These are phyloP conservation scores for Trichoderma reesei DNA, from an alignment of 495 filamentous ascomycete species.

Conservation along the genomic window DNA sequence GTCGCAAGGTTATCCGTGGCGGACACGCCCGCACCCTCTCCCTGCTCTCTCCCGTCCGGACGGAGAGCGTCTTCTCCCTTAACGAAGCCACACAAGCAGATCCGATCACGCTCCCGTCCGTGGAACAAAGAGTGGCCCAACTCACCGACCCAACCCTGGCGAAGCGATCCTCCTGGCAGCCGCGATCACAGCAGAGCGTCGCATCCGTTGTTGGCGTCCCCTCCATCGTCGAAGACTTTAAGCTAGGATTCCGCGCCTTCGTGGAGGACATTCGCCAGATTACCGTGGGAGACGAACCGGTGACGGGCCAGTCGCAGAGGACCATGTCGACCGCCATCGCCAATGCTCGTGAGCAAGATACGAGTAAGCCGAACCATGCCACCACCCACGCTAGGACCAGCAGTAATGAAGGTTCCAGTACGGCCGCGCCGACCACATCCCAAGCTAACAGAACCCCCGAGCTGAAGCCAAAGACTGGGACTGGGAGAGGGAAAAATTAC, in stretches of 20 bases:
- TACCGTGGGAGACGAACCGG: conserved; percentile 85
- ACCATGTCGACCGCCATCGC: conserved; percentile 13
- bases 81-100: conserved; percentile 22
- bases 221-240: conserved; percentile 84
- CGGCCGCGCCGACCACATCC: conserved; percentile 16
- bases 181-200: conserved; percentile 24
- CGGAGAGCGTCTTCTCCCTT: conserved; percentile 18
- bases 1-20: conserved; percentile 32
- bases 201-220: conserved; percentile 41
- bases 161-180: conserved; percentile 41
- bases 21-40: conserved; percentile 12
- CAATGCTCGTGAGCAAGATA: conserved; percentile 7
- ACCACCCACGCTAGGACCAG: conserved; percentile 20
- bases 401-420: conserved; percentile 13
- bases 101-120: conserved; percentile 11
- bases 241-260: conserved; percentile 90
- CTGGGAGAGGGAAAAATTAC: conserved; percentile 29
- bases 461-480: conserved; percentile 23
- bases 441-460: conserved; percentile 14
- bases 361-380: conserved; percentile 5
- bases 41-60: conserved; percentile 45
- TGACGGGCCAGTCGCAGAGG: conserved; percentile 43
- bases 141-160: conserved; percentile 17
- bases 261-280: conserved; percentile 91
- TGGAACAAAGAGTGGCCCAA: conserved; percentile 13